Base-by-base conservation (phyloP, 1,284 basidiomycete genomes). In the Fomitopsis palustris region DNA sequence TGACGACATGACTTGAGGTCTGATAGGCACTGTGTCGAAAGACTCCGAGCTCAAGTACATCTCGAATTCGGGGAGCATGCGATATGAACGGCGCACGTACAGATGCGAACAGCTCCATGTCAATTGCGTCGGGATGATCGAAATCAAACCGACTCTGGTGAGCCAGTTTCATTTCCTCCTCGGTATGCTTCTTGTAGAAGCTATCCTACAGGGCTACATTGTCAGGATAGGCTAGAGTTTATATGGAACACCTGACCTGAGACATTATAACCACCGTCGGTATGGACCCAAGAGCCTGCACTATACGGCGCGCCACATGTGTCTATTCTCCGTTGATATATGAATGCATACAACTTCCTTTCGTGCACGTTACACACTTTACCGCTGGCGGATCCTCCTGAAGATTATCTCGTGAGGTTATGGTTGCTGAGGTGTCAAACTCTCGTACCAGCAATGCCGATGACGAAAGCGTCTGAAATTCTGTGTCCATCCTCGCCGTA, bases 71-170 rank as follows among this genome's bases (percentile, higher is more conserved):
- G 33, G 39, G 31, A 25, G 27, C 33, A 21, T n/a, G 35, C 8
- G 17, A 53, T 12, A 38, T 21, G 33, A 59, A 49, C 23, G 16
- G 14, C 9, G n/a, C 27, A 76, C 84, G 58, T 70, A 94, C 93
- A 60, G 85, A 74, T 53, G 89, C 86, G 68, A 98, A 95, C 67
- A 94, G 78, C 2, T 87, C 84, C 83, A 93, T 92, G 73, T 98
- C 96, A 58, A 98, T 92, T 1, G 96, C 89, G 72, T 93, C 85
- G 55, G 96, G 96, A 68, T 95, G 93, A 70, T 98, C 96, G 73
- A 98, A 92, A 72, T 98, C 95, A 64, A 92, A 84, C 61, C 90
- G 80, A 67, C 88, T 95, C n/a, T 86, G 81, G 72, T 93, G 90
- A 0, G 96, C 96, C 16, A 91, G 78, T 25, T 80, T 81, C 21